phyloP scores from a whole-genome alignment of 192 early-diverging fungal genomes.

The Ambispora gerdemannii region DNA sequence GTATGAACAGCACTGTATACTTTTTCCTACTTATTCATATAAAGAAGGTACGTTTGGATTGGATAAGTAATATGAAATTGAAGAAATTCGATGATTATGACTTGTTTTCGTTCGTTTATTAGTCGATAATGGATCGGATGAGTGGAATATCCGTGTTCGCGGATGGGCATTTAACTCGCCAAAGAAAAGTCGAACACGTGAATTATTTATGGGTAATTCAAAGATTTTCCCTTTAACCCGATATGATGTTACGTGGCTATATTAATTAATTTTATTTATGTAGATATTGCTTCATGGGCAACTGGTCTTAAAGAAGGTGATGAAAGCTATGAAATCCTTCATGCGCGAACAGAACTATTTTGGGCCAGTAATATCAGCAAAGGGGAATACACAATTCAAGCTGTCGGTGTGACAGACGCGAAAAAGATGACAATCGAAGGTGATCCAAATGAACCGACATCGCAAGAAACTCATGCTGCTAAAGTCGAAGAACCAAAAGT shows the following conservation, averaged over 20 bases:
- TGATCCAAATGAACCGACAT: constrained; percentile 18
- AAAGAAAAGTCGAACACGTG: constrained; percentile 35
- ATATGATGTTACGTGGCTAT: neutral
- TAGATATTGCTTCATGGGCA: constrained; percentile 8
- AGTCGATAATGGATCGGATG: neutral
- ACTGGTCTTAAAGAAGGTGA: constrained; percentile 19
- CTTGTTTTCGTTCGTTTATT: neutral
- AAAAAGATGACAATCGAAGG: constrained; percentile 32
- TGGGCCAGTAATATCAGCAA: constrained; percentile 26
- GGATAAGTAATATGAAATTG: neutral
- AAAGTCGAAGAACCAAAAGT: neutral
- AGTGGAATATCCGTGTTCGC: constrained; percentile 46
- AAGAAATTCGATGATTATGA: neutral
- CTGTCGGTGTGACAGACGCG: constrained; percentile 14
- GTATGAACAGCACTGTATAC: constrained; percentile 32
- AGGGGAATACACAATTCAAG: constrained; percentile 11
- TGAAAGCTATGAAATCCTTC: constrained; percentile 24
- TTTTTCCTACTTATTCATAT: constrained; percentile 31
- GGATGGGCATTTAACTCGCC: constrained; percentile 45
- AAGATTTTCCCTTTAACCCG: neutral
- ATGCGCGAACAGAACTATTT: constrained; percentile 22
- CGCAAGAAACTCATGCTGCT: neutral
- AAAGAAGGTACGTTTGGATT: constrained; percentile 12
- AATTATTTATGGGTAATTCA: constrained; percentile 38
- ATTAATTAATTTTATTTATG: neutral